Evolutionary conservation across 768 basidiomycete species (phyloP).

Genomic region (Cyclocybe aegerita): DNA sequence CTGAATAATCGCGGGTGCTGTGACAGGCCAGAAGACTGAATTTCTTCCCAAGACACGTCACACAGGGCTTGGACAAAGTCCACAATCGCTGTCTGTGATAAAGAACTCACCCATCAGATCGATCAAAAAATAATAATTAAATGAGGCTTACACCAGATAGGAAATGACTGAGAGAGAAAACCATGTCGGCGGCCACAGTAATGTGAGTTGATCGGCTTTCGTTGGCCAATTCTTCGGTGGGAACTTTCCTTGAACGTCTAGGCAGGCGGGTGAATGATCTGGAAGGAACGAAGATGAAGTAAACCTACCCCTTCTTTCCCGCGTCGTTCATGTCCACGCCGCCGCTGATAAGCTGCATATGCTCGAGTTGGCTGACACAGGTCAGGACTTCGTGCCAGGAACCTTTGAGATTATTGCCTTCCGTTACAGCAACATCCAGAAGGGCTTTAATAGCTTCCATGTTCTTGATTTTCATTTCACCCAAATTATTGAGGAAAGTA

Average conservation of each 20-base stretch:
- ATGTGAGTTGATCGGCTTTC: conserved; percentile 98
- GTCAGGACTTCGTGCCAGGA: conserved; percentile 96
- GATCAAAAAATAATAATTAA: neutral
- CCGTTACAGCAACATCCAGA: conserved; percentile 92
- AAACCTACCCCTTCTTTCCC: conserved; percentile 75
- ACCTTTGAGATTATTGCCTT: conserved; percentile 93
- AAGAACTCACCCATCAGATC: conserved; percentile 7
- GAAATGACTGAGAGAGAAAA: conserved; percentile 94
- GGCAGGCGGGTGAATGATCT: conserved; percentile 3
- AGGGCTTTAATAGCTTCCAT: conserved; percentile 98
- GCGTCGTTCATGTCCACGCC: conserved; percentile 83
- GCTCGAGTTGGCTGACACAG: conserved; percentile 97
- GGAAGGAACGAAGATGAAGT: neutral
- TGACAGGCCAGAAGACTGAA: conserved; percentile 93
- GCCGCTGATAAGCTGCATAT: conserved; percentile 95
- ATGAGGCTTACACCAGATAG: conserved; percentile 78
- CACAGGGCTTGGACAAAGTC: conserved; percentile 96
- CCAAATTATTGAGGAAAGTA: conserved; percentile 95
- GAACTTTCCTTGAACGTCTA: conserved; percentile 58
- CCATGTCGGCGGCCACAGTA: conserved; percentile 98
- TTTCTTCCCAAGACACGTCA: conserved; percentile 99
- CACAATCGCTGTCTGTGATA: conserved; percentile 83
- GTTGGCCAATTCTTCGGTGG: conserved; percentile 92
- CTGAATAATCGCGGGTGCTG: conserved; percentile 95
- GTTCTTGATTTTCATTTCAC: conserved; percentile 99